Conservation (phyloP, 176 grass and related monocot species). For the Musa troglodytarum region DNA sequence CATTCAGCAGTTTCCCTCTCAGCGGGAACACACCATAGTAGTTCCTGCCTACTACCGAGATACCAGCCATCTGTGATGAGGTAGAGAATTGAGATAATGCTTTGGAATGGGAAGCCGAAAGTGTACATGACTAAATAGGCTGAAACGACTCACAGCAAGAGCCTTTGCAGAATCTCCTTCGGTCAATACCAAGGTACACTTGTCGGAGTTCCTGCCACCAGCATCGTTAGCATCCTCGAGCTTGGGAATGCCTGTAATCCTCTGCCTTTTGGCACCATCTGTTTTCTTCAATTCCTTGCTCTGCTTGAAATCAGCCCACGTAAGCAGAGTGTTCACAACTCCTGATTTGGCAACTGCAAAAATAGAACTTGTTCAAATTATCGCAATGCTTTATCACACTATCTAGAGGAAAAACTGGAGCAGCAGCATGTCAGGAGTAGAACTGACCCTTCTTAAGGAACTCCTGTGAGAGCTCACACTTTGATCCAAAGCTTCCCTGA, state of each 20-base stretch:
- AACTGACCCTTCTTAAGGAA: conserved; percentile 67
- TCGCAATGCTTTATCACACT: too few relatives aligned
- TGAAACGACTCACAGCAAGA: conserved; percentile 52
- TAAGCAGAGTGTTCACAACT: conserved; percentile 51
- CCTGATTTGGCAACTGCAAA: conserved; percentile 54
- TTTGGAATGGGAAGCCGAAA: background rate
- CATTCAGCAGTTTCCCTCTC: conserved; percentile 78
- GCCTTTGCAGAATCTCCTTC: conserved; percentile 98
- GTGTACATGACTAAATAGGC: background rate
- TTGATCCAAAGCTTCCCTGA: conserved; percentile 72
- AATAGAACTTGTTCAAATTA: background rate
- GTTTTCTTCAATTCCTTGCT: conserved; percentile 93
- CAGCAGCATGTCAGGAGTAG: background rate
- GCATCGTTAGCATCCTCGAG: conserved; percentile 95
- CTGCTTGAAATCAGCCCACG: conserved; percentile 85
- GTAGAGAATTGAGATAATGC: background rate
- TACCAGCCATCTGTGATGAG: conserved; percentile 62
- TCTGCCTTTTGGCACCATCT: conserved; percentile 64
- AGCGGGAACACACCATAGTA: conserved; percentile 88
- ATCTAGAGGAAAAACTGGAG: background rate
- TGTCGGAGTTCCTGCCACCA: conserved; percentile 57
- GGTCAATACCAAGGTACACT: conserved; percentile 83
- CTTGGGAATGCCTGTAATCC: conserved; percentile 61
- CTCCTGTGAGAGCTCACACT: conserved; percentile 45
- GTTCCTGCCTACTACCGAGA: conserved; percentile 57